Evolutionary conservation across 2,329 filamentous ascomycete genomes (phyloP).

Genomic region (Trichothecium sympodiale): DNA sequence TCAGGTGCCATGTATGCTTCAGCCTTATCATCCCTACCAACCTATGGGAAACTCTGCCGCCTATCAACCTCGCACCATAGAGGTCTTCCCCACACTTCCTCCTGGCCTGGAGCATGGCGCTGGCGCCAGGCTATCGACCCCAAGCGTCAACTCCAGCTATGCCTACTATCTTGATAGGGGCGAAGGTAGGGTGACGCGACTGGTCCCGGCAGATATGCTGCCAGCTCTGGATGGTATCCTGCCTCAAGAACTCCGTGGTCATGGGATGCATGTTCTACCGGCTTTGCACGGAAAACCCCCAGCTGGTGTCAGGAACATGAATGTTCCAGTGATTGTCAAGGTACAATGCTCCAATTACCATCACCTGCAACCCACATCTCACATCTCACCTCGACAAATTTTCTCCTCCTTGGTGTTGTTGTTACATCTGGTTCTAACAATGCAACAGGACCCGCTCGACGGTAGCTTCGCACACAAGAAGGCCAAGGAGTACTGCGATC

Average conservation of each 20-base stretch:
- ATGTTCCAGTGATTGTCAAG: constrained; percentile 23
- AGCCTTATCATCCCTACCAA: no score
- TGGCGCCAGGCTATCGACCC: no score
- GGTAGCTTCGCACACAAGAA: constrained; percentile 29
- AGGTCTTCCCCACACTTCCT: no score
- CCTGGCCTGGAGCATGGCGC: no score
- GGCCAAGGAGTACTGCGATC: constrained; percentile 70
- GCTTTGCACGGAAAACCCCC: constrained; percentile 24
- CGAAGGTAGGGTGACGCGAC: constrained; percentile 40
- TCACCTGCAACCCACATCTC: no score
- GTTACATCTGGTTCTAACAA: no score
- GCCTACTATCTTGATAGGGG: constrained; percentile 43
- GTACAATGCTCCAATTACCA: constrained; percentile 27
- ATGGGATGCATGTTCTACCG: constrained; percentile 37
- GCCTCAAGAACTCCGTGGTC: constrained; percentile 21
- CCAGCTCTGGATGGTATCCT: constrained; percentile 32
- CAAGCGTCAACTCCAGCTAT: constrained; percentile 13
- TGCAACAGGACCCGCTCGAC: no score
- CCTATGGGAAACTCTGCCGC: no score
- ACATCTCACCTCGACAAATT: no score
- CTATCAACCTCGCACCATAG: no score
- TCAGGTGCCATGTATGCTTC: no score
- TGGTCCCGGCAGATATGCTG: constrained; percentile 45
- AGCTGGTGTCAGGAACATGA: constrained; percentile 25
- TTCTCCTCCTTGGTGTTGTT: no score